phyloP scores from a whole-genome alignment of 805 yeast species.

The Hanseniaspora vineae region DNA sequence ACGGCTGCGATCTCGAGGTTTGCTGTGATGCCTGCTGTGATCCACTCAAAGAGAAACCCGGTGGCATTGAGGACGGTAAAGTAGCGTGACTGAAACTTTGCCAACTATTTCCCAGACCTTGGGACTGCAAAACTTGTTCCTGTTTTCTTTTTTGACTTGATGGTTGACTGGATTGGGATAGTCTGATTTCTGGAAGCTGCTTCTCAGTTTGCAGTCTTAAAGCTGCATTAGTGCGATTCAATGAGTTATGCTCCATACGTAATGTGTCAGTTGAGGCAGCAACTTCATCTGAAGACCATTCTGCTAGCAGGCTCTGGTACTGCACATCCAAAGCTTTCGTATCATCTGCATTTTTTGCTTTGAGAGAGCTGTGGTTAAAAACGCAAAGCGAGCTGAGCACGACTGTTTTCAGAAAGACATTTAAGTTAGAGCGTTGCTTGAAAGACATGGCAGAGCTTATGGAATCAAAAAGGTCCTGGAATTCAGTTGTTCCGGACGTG shows the following conservation, averaged over 20 bases:
- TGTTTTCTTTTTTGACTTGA: not conserved
- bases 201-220: not conserved
- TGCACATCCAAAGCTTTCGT: no score
- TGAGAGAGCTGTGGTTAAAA: no score
- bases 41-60: conserved; percentile 18
- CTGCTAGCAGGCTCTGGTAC: no score
- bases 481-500: not conserved
- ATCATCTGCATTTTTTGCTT: no score
- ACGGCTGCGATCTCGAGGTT: conserved; percentile 6
- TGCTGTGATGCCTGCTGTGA: conserved; percentile 7
- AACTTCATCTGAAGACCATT: not conserved
- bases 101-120: not conserved
- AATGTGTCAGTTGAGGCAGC: not conserved
- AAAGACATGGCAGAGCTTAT: no score
- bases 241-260: not conserved
- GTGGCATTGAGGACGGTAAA: conserved; percentile 20
- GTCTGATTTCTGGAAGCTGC: not conserved
- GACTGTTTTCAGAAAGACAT: no score
- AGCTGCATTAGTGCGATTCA: not conserved
- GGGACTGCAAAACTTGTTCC: not conserved
- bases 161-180: not conserved
- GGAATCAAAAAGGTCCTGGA: not conserved
- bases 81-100: not conserved
- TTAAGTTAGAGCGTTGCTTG: no score
- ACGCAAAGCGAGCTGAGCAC: no score